Percentiles rank a stretch among this genome's conserved stretches.
Conservation (phyloP, 2,329 filamentous ascomycete species). For the Pseudocercospora cruenta region DNA sequence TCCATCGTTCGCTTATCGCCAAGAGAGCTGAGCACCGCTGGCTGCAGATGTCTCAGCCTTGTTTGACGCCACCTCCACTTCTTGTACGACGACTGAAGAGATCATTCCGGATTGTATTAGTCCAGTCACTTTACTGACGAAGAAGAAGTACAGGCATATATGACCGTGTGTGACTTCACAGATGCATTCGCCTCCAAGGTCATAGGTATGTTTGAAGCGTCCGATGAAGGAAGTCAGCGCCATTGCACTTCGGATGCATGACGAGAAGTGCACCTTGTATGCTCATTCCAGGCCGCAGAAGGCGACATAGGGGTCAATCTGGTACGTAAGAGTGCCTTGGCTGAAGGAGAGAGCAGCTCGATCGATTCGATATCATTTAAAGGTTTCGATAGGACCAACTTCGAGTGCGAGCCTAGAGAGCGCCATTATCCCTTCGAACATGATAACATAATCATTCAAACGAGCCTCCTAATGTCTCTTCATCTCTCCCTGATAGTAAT, state of each 20-base stretch:
- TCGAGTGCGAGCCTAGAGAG: too few relatives aligned
- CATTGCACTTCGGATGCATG: neutral
- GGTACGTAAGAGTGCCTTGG: neutral
- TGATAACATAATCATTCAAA: too few relatives aligned
- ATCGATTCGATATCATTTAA: too few relatives aligned
- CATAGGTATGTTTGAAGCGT: neutral
- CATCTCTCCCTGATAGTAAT: too few relatives aligned
- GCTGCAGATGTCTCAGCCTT: constrained; percentile 4
- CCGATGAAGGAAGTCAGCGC: neutral
- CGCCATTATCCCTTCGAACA: too few relatives aligned
- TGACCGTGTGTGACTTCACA: neutral
- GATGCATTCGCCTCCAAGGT: neutral
- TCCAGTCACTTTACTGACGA: neutral
- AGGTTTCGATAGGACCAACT: too few relatives aligned
- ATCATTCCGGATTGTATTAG: neutral
- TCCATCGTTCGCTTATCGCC: neutral
- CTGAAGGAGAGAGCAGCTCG: too few relatives aligned
- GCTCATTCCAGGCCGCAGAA: neutral
- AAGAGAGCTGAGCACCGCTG: neutral
- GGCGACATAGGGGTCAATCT: too few relatives aligned
- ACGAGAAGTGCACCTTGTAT: too few relatives aligned
- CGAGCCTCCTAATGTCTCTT: too few relatives aligned
- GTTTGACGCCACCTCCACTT: neutral
- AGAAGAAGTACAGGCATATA: neutral
- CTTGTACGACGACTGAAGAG: neutral